These are phyloP conservation scores for Pseudocercospora crystallina DNA, from an alignment of 2,329 filamentous ascomycete genomes.

Conservation along the genomic window DNA sequence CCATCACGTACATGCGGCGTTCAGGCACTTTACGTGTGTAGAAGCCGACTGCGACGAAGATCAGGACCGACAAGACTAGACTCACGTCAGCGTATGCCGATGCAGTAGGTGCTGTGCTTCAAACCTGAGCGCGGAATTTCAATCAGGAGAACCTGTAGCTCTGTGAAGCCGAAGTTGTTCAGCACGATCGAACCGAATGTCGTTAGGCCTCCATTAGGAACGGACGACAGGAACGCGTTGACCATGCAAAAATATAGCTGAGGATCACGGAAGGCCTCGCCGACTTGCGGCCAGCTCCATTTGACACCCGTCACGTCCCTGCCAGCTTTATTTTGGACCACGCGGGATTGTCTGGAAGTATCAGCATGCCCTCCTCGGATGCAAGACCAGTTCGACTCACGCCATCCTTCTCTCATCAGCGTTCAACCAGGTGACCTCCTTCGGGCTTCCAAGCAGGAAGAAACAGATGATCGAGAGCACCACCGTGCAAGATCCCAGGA, in stretches of 20 bases:
- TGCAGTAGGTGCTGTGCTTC: background rate
- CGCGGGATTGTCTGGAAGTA: slow-evolving; percentile 26
- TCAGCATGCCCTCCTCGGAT: background rate
- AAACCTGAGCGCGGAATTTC: slow-evolving; percentile 33
- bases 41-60: slow-evolving; percentile 35
- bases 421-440: slow-evolving; percentile 31
- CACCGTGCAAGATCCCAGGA: slow-evolving; percentile 28
- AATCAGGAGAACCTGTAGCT: slow-evolving; percentile 37
- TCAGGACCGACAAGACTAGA: slow-evolving; percentile 31
- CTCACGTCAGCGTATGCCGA: background rate
- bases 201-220: slow-evolving; percentile 30
- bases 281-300: slow-evolving; percentile 31
- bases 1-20: slow-evolving; percentile 38
- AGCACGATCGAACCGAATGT: slow-evolving; percentile 30
- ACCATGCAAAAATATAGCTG: slow-evolving; percentile 31
- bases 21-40: slow-evolving; percentile 34
- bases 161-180: slow-evolving; percentile 29
- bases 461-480: slow-evolving; percentile 31
- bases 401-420: slow-evolving; percentile 30
- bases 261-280: slow-evolving; percentile 30
- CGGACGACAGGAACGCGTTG: slow-evolving; percentile 30
- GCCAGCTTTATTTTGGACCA: slow-evolving; percentile 33
- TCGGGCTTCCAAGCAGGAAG: slow-evolving; percentile 29
- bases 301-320: slow-evolving; percentile 32
- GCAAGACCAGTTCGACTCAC: slow-evolving; percentile 7